Evolutionary conservation across 2,329 filamentous ascomycete species (phyloP).

Genomic region (Aspergillus sp.): DNA sequence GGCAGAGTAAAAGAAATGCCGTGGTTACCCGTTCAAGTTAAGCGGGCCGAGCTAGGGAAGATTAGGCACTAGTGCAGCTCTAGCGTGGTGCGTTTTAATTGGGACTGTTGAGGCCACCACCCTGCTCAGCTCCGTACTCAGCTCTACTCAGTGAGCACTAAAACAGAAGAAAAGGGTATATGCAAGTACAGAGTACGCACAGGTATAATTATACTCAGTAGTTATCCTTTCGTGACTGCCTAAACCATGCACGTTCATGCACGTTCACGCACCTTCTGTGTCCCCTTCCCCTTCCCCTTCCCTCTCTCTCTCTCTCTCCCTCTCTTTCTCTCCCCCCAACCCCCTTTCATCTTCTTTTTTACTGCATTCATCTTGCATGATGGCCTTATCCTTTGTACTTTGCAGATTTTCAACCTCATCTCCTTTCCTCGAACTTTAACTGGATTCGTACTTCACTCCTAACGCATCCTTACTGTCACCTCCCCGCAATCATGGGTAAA

Average conservation of each 20-base stretch:
- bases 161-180: too few species aligned
- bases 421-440: background rate
- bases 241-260: background rate
- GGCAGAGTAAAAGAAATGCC: too few species aligned
- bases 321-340: background rate
- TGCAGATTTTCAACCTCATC: background rate
- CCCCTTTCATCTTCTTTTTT: background rate
- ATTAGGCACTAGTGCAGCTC: too few species aligned
- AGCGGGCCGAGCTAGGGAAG: too few species aligned
- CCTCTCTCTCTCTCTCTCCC: background rate
- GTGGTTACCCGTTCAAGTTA: too few species aligned
- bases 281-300: background rate
- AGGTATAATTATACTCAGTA: too few species aligned
- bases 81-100: too few species aligned
- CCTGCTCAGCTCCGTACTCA: too few species aligned
- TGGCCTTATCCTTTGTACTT: background rate
- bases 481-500: conserved; percentile 10
- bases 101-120: too few species aligned
- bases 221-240: background rate
- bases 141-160: too few species aligned
- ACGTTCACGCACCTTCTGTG: background rate
- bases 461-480: background rate
- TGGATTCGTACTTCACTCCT: background rate
- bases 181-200: too few species aligned
- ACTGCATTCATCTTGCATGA: background rate